phyloP scores from a whole-genome alignment of 116 monocot genomes.

The Cymodocea nodosa region DNA sequence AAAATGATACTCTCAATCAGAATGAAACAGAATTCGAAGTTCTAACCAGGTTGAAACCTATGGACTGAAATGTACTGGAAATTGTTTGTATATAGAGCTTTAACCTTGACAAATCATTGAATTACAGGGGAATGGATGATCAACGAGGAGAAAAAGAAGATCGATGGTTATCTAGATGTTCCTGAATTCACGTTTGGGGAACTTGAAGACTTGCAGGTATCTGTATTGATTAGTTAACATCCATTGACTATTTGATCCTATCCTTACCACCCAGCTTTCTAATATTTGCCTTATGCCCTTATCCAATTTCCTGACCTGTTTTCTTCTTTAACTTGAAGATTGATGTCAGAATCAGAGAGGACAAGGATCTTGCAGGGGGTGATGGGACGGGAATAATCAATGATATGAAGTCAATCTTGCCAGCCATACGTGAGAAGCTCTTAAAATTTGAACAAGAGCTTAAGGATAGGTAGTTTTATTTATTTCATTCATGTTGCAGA shows the following conservation, averaged over 20 bases:
- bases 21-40: no score
- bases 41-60: no score
- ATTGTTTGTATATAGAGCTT: no score
- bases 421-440: conserved; percentile 54
- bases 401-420: conserved; percentile 55
- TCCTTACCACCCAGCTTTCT: neutral
- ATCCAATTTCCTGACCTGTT: no score
- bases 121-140: conserved; percentile 72
- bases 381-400: conserved; percentile 39
- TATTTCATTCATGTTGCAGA: neutral
- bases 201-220: conserved; percentile 78
- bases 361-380: conserved; percentile 35
- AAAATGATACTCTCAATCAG: no score
- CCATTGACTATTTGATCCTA: neutral
- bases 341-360: conserved; percentile 55
- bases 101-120: neutral
- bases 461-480: neutral
- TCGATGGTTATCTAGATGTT: conserved; percentile 76
- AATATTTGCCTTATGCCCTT: no score
- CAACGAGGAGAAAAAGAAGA: conserved; percentile 41
- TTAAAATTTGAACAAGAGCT: conserved; percentile 33
- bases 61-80: no score
- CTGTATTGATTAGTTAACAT: neutral
- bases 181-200: conserved; percentile 92
- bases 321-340: conserved; percentile 24